Evolutionary conservation across 139 green algal species (phyloP).

Genomic region (Auxenochlorella pyrenoidosa): DNA sequence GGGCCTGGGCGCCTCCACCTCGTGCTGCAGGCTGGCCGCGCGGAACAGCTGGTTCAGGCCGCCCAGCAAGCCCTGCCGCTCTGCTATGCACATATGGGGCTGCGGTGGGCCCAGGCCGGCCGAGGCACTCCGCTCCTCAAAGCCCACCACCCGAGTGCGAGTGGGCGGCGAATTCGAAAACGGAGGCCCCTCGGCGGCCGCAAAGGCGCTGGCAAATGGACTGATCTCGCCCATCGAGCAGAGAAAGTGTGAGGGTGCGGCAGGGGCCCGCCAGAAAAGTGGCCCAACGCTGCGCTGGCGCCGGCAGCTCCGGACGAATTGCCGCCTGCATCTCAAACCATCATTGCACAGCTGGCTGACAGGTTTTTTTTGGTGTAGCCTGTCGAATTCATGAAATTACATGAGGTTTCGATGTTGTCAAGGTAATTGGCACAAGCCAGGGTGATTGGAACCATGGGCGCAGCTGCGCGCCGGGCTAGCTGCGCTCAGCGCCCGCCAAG

Average conservation of each 20-base stretch:
- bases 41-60: background rate
- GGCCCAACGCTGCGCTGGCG: too few relatives aligned
- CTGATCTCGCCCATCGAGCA: background rate
- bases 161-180: background rate
- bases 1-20: background rate
- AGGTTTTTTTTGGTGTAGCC: too few relatives aligned
- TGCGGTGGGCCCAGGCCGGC: background rate
- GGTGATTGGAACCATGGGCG: too few relatives aligned
- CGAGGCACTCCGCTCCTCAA: background rate
- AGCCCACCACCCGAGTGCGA: background rate
- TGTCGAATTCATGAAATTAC: too few relatives aligned
- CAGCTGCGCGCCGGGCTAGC: too few relatives aligned
- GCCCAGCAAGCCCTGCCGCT: background rate
- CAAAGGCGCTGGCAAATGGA: conserved; percentile 6
- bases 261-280: background rate
- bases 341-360: too few relatives aligned
- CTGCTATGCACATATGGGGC: background rate
- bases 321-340: too few relatives aligned
- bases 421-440: too few relatives aligned
- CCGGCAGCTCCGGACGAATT: too few relatives aligned
- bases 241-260: background rate
- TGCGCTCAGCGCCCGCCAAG: too few relatives aligned
- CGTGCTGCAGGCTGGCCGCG: background rate
- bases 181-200: background rate
- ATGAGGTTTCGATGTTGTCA: too few relatives aligned